Percentiles rank a stretch among this genome's conserved stretches.
Conservation (phyloP, 805 yeast genomes). For the Zygoascus ofunaensis region DNA sequence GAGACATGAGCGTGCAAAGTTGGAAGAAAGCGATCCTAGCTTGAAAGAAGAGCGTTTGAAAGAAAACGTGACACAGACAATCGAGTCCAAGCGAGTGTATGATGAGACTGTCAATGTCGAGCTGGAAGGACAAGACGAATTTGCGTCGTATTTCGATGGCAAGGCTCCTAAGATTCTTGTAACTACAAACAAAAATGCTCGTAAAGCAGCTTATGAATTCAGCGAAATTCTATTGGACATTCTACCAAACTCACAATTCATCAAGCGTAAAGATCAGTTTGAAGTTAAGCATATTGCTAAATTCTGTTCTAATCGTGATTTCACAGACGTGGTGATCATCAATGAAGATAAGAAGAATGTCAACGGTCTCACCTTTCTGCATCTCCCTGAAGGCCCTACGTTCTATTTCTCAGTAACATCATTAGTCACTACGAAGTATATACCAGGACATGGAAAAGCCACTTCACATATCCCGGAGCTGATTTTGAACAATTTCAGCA, state of each 20-base stretch:
- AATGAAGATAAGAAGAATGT: slow-evolving; percentile 92
- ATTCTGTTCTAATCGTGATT: slow-evolving; percentile 72
- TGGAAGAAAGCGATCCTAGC: slow-evolving; percentile 76
- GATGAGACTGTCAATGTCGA: slow-evolving; percentile 65
- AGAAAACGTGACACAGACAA: slow-evolving; percentile 70
- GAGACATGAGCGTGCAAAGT: slow-evolving; percentile 78
- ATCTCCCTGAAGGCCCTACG: slow-evolving; percentile 92
- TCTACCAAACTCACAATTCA: slow-evolving; percentile 76
- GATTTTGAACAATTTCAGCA: slow-evolving; percentile 82
- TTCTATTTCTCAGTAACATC: slow-evolving; percentile 83
- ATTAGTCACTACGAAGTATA: slow-evolving; percentile 61
- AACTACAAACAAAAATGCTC: slow-evolving; percentile 83
- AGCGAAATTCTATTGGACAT: slow-evolving; percentile 79
- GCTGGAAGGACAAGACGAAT: slow-evolving; percentile 41
- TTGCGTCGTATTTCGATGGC: slow-evolving; percentile 48
- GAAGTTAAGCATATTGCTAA: slow-evolving; percentile 80
- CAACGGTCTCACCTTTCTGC: slow-evolving; percentile 86
- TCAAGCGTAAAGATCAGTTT: slow-evolving; percentile 79
- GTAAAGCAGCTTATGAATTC: slow-evolving; percentile 79
- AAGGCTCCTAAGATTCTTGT: slow-evolving; percentile 76
- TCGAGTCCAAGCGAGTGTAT: slow-evolving; percentile 72
- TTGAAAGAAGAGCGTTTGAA: slow-evolving; percentile 69
- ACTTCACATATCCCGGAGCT: slow-evolving; percentile 89
- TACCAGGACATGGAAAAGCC: slow-evolving; percentile 82
- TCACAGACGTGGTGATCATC: slow-evolving; percentile 77